phyloP scores from a whole-genome alignment of 768 basidiomycete species.

The Rhizopogon vinicolor region DNA sequence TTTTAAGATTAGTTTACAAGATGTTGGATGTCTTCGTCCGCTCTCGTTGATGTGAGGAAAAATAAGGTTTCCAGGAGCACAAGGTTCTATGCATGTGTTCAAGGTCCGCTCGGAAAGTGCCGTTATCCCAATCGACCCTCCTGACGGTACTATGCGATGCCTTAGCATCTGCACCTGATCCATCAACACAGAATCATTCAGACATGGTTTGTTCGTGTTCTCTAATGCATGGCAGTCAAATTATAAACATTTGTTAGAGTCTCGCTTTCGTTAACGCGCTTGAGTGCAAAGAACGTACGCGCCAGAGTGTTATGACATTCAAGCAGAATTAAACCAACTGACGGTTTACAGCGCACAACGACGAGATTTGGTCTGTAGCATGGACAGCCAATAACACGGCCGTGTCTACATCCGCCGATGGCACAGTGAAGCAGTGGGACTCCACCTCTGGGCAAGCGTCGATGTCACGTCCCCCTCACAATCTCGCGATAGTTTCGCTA shows the following conservation, averaged over 20 bases:
- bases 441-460: constrained; percentile 60
- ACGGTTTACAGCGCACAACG: constrained; percentile 61
- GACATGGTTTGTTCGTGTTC: constrained; percentile 24
- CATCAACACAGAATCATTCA: neutral
- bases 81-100: constrained; percentile 32
- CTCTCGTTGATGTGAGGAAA: constrained; percentile 86
- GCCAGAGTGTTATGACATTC: constrained; percentile 9
- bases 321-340: neutral
- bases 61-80: constrained; percentile 43
- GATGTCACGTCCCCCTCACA: constrained; percentile 63
- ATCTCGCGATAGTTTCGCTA: constrained; percentile 80
- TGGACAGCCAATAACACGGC: constrained; percentile 67
- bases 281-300: constrained; percentile 73
- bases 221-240: constrained; percentile 1
- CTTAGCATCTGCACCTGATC: neutral
- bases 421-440: constrained; percentile 71
- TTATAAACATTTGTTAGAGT: constrained; percentile 42
- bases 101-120: constrained; percentile 50
- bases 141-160: neutral
- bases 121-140: constrained; percentile 21
- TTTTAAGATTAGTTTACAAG: constrained; percentile 30
- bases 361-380: constrained; percentile 72
- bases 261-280: constrained; percentile 69
- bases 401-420: constrained; percentile 75
- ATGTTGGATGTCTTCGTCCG: constrained; percentile 81